These are phyloP conservation scores for Cladorrhinum sp. DNA, from an alignment of 2,329 filamentous ascomycete species.

Conservation along the genomic window DNA sequence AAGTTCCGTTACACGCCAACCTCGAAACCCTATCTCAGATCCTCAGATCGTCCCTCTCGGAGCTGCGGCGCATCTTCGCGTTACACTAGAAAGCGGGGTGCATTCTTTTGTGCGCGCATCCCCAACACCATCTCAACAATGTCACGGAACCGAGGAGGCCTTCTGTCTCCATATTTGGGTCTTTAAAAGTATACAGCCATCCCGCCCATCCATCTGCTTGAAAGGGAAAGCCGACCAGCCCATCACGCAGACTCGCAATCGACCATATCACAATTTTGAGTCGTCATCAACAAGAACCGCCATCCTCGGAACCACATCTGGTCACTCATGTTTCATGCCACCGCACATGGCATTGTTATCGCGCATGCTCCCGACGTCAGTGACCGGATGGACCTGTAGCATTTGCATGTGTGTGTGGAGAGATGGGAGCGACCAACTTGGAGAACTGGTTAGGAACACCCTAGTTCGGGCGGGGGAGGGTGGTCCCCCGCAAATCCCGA, in stretches of 20 bases:
- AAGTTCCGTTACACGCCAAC: too few species aligned
- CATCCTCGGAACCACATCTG: neutral
- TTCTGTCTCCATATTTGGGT: neutral
- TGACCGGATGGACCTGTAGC: neutral
- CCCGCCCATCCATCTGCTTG: neutral
- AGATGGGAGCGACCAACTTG: neutral
- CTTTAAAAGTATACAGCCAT: neutral
- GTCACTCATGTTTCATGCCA: neutral
- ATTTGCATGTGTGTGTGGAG: neutral
- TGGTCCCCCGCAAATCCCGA: constrained; percentile 9
- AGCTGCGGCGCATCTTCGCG: constrained; percentile 2
- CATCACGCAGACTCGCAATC: neutral
- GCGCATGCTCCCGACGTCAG: neutral
- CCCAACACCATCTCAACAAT: constrained; percentile 2
- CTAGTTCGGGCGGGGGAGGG: neutral
- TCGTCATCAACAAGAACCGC: too few species aligned
- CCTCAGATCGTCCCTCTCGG: too few species aligned
- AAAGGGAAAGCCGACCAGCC: too few species aligned
- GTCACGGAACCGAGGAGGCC: constrained; percentile 17
- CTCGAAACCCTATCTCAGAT: too few species aligned
- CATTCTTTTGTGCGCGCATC: neutral
- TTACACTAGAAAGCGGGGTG: constrained; percentile 27
- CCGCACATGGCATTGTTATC: neutral
- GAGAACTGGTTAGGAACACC: neutral
- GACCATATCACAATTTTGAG: neutral